These are phyloP conservation scores for Oryza nivara DNA, from an alignment of 176 grass and related monocot genomes.

Conservation along the genomic window DNA sequence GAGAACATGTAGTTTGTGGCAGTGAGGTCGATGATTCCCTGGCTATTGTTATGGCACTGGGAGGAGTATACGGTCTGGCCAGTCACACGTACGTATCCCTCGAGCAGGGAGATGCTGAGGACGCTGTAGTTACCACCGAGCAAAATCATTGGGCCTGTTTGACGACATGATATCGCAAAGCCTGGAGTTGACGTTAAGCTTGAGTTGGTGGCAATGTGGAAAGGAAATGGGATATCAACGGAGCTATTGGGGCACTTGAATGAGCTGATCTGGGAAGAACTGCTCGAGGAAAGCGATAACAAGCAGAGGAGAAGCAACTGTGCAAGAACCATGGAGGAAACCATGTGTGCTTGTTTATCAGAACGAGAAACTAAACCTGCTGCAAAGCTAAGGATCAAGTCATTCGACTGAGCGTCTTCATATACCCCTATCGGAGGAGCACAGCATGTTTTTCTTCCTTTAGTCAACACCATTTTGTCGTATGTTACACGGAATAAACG, in stretches of 20 bases:
- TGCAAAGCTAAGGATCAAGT: neutral
- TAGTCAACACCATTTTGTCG: no score
- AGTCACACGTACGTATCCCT: conserved; percentile 13
- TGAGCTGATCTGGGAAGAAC: neutral
- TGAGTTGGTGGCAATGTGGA: neutral
- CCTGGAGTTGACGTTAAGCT: neutral
- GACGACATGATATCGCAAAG: neutral
- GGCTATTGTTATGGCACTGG: neutral
- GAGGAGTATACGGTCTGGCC: neutral
- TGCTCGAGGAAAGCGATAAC: neutral
- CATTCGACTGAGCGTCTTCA: neutral
- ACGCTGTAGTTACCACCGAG: neutral
- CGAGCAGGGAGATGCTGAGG: neutral
- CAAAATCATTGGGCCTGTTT: neutral
- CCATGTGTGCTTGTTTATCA: neutral
- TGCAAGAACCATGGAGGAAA: neutral
- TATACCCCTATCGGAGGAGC: neutral
- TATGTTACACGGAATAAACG: no score
- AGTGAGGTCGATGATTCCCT: neutral
- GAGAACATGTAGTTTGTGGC: conserved; percentile 24
- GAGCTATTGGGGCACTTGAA: neutral
- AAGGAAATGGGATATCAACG: neutral
- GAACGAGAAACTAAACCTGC: neutral
- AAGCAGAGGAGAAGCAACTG: conserved; percentile 15
- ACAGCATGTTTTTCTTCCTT: no score